Evolutionary conservation across 2,329 filamentous ascomycete genomes (phyloP), one percentile per base, ranked within the genome.

Genomic region (Graphilbum ipis-grandicollis): DNA sequence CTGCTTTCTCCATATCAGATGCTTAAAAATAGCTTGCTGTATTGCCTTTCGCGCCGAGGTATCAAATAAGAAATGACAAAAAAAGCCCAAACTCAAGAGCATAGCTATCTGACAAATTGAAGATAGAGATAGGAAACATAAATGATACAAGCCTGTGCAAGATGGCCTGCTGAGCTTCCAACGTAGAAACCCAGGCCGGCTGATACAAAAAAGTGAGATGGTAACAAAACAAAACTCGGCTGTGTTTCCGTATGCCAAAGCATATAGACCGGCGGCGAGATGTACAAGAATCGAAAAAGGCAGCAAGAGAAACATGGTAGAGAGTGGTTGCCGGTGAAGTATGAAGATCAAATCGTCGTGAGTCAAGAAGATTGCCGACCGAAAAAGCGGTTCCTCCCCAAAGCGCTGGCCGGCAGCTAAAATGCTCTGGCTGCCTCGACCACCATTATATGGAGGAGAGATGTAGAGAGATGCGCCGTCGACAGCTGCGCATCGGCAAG

Each of bases 11-110:
- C n/a, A n/a, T n/a, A n/a, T n/a, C n/a, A n/a, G n/a, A n/a, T n/a
- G n/a, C n/a, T n/a, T n/a, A n/a, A n/a, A n/a, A n/a, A n/a, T n/a
- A n/a, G n/a, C n/a, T n/a, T n/a, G n/a, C n/a, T n/a, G n/a, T n/a
- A n/a, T 28, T 4, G 31, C 23, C 31, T 19, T 22, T 21, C 18
- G 36, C 36, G 25, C 36, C 31, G 31, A 38, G 36, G 36, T 38
- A 38, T 38, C 36, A 29, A 38, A 31, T 22, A 34, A 33, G 17
- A 33, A 33, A 22, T n/a, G n/a, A n/a, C 13, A 22, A 33, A 33
- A 26, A 28, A 19, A 34, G 10, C 6, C 17, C 5, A 30, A 3
- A 18, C 6, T 21, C 15, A 26, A 33, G 26, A 25, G 23, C 28
- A 41, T 26, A 34, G 19, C 6, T 28, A 28, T 28, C 26, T 28